Conservation (phyloP, 2,329 filamentous ascomycete genomes). For the Colletotrichum theobromicola region DNA sequence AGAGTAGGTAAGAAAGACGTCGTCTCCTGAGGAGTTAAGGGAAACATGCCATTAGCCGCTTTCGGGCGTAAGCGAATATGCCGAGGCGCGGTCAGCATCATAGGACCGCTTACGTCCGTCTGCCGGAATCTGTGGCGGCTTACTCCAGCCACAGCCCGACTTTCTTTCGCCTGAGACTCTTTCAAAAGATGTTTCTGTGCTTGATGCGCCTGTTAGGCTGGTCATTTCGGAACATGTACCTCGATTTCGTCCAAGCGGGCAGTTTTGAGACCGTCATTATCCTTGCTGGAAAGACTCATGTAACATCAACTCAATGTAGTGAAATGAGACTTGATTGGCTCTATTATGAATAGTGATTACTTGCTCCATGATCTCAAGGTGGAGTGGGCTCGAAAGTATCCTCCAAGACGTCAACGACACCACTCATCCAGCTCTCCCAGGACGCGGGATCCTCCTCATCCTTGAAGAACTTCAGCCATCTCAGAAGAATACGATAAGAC, state of each 20-base stretch:
- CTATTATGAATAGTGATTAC: not conserved
- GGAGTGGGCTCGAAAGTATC: not conserved
- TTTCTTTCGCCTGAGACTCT: not conserved
- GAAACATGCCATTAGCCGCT: not conserved
- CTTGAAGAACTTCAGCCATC: constrained; percentile 23
- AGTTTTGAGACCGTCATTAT: not conserved
- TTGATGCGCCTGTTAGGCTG: not conserved
- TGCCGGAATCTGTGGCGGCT: not conserved
- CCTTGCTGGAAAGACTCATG: not conserved
- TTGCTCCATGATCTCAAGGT: not conserved
- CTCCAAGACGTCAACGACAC: constrained; percentile 7
- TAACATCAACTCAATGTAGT: not conserved
- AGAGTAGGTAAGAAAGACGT: not conserved
- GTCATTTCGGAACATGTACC: not conserved
- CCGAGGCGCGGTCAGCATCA: not conserved
- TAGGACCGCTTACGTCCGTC: not conserved
- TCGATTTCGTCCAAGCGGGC: not conserved
- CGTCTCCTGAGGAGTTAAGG: not conserved
- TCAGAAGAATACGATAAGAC: constrained; percentile 23
- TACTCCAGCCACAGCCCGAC: not conserved
- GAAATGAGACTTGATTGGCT: not conserved
- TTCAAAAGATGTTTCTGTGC: not conserved
- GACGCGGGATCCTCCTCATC: constrained; percentile 2
- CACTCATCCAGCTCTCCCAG: constrained; percentile 15
- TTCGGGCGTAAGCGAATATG: not conserved